Evolutionary conservation across 331 rosid species (phyloP), one percentile per base, ranked within the genome.

Genomic region (Dryas integrifolia): DNA sequence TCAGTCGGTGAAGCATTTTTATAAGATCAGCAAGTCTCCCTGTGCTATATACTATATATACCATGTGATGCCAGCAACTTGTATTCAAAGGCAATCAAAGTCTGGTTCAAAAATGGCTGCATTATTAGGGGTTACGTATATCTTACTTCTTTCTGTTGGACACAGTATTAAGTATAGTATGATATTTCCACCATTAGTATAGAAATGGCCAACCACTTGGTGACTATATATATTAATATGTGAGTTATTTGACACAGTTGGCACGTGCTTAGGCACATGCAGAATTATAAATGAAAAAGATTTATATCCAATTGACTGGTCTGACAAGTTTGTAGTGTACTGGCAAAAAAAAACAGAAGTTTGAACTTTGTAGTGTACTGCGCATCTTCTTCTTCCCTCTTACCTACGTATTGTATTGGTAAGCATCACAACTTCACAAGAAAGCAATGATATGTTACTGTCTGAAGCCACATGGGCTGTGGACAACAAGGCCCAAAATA

Each of bases 101-200:
- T 70, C 83, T 69, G 72, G 41, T 73, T 63, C 79, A 75, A 58
- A 49, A 24, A 64, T 48, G 44, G 74, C 50, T 69, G 73, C 49
- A 48, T 38, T 4, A n/a, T 41, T 50, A 30, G 9, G 26, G 43
- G 46, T 72, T 58, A 16, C 76, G 46, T 70, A 26, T 9, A 2
- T 6, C 8, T 26, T 8, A 26, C 57, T 9, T 47, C 35, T 26
- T 46, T 47, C 49, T 2, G 56, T 45, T 58, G 45, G 44, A 57
- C 11, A 7, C 5, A 45, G 43, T 44, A 14, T 41, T 9, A 12
- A 6, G 9, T 3, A 61, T 3, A 61, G 35, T 30, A n/a, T 53
- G 10, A n/a, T n/a, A 53, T 53, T 16, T 53, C 16, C 21, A 11
- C 63, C 40, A 46, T 21, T 24, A 16, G 12, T 35, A 1, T n/a